Conservation (phyloP, 2,329 filamentous ascomycete genomes). For the Eutypella sp. region DNA sequence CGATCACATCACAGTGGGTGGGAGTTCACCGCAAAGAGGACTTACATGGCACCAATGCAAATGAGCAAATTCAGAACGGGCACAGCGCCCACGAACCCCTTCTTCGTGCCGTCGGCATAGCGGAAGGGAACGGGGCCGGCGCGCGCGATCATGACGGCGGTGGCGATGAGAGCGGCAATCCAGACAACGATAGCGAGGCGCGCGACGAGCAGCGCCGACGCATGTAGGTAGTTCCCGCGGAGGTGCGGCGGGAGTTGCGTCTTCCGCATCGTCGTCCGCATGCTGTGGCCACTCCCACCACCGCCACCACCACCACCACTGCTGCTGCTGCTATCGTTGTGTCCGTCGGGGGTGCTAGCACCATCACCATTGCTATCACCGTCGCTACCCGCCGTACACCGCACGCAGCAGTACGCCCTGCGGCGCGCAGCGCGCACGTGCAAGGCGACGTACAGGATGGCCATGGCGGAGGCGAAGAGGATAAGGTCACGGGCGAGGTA, state of each 20-base stretch:
- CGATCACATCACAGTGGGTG: too few species aligned
- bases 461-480: conserved; percentile 21
- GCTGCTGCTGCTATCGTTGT: background rate
- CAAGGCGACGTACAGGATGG: conserved; percentile 23
- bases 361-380: background rate
- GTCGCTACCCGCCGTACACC: background rate
- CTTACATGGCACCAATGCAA: conserved; percentile 27
- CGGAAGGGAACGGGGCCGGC: background rate
- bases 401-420: background rate
- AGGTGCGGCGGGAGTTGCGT: conserved; percentile 20
- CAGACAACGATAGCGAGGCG: conserved; percentile 25
- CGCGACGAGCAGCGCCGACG: conserved; percentile 24
- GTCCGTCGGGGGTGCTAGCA: too few species aligned
- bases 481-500: conserved; percentile 27
- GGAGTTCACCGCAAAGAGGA: too few species aligned
- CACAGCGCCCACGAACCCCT: conserved; percentile 20
- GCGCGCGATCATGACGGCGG: conserved; percentile 22
- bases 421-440: conserved; percentile 22
- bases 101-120: conserved; percentile 3
- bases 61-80: conserved; percentile 26
- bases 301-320: background rate
- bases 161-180: conserved; percentile 25
- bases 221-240: conserved; percentile 25
- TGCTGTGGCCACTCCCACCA: background rate
- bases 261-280: background rate